phyloP scores from a whole-genome alignment of 1,284 basidiomycete genomes.

The Ustilago hordei region DNA sequence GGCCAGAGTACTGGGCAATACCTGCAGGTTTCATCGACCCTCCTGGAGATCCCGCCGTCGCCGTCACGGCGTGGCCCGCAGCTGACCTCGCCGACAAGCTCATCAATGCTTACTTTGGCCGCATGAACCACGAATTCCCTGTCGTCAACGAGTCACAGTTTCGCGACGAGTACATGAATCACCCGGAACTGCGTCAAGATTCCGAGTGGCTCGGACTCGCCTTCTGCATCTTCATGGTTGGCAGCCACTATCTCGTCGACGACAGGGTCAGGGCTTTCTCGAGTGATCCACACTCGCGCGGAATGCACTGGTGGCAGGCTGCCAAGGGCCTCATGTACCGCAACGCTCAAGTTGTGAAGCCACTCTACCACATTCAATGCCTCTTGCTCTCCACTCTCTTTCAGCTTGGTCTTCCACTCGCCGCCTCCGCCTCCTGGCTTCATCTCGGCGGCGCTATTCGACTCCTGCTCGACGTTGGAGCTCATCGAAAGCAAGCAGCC shows the following conservation, averaged over 20 bases:
- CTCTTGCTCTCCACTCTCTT: slow-evolving; percentile 38
- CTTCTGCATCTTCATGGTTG: slow-evolving; percentile 56
- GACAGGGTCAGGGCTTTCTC: slow-evolving; percentile 26
- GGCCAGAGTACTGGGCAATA: slow-evolving; percentile 45
- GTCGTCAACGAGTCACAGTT: slow-evolving; percentile 56
- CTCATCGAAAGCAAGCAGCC: slow-evolving; percentile 56
- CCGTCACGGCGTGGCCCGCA: slow-evolving; percentile 45
- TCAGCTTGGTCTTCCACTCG: slow-evolving; percentile 43
- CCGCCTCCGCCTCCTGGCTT: slow-evolving; percentile 50
- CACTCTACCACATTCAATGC: slow-evolving; percentile 31
- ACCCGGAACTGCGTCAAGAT: slow-evolving; percentile 38
- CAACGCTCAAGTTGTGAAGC: slow-evolving; percentile 18
- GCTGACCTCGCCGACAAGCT: slow-evolving; percentile 50
- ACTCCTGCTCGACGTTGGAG: slow-evolving; percentile 53
- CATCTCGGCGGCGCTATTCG: slow-evolving; percentile 52
- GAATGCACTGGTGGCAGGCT: slow-evolving; percentile 48
- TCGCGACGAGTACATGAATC: slow-evolving; percentile 40
- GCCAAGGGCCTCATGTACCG: slow-evolving; percentile 26
- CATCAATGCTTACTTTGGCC: slow-evolving; percentile 55
- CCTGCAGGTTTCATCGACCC: slow-evolving; percentile 40
- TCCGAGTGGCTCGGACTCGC: slow-evolving; percentile 46
- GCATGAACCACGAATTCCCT: slow-evolving; percentile 51
- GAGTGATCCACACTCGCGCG: slow-evolving; percentile 31
- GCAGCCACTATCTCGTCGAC: slow-evolving; percentile 46
- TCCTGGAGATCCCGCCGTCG: slow-evolving; percentile 8